Evolutionary conservation across 2,329 filamentous ascomycete genomes (phyloP).

Genomic region (Verticillium zaregamsianum): DNA sequence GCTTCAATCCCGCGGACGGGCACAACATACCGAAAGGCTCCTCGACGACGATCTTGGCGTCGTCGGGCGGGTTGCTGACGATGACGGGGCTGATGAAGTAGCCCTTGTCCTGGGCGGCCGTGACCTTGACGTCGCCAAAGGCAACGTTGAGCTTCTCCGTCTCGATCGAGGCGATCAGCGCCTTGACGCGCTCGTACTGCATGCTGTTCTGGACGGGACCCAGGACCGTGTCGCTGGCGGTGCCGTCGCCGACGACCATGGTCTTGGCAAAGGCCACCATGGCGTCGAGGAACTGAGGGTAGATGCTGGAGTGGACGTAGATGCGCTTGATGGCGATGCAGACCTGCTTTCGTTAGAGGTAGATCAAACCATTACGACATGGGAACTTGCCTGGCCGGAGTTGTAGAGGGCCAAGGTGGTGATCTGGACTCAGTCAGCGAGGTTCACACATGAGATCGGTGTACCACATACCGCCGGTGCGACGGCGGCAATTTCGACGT

Average conservation of each 20-base stretch:
- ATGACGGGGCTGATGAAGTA: conserved; percentile 14
- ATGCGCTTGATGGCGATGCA: conserved; percentile 50
- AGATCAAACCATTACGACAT: background rate
- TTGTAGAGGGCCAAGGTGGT: conserved; percentile 2
- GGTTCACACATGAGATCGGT: background rate
- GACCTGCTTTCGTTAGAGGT: conserved; percentile 31
- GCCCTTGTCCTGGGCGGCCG: conserved; percentile 10
- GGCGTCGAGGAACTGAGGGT: conserved; percentile 23
- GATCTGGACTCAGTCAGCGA: background rate
- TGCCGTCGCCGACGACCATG: conserved; percentile 10
- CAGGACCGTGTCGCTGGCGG: conserved; percentile 20
- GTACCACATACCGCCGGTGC: conserved; percentile 26
- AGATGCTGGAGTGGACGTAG: conserved; percentile 51
- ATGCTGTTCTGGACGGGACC: conserved; percentile 61
- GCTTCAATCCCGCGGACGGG: background rate
- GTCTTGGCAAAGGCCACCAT: conserved; percentile 10
- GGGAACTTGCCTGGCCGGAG: background rate
- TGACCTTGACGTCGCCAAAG: conserved; percentile 1
- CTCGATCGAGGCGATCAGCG: conserved; percentile 10
- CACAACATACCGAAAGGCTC: conserved; percentile 1
- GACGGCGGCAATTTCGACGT: conserved; percentile 43
- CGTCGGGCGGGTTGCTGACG: conserved; percentile 16
- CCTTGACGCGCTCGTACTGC: conserved; percentile 48
- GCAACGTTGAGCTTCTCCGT: conserved; percentile 11
- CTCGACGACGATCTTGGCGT: conserved; percentile 49